These are phyloP conservation scores for Patellaria atrata DNA, from an alignment of 495 filamentous ascomycete genomes.

Conservation along the genomic window DNA sequence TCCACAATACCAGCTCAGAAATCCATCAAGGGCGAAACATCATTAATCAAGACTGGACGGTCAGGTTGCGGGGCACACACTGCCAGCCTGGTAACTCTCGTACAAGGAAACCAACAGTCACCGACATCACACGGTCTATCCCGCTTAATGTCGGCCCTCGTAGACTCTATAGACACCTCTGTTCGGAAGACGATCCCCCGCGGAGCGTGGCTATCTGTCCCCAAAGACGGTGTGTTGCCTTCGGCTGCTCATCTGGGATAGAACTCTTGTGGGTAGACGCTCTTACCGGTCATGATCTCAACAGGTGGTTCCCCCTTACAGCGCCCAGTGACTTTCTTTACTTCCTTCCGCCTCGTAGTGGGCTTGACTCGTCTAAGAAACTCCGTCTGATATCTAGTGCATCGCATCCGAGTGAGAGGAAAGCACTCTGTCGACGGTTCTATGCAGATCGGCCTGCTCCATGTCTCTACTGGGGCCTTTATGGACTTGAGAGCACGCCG, in stretches of 20 bases:
- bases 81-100: neutral
- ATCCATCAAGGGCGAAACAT: conserved; percentile 5
- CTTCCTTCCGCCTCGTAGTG: conserved; percentile 45
- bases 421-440: conserved; percentile 12
- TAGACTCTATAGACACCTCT: conserved; percentile 44
- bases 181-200: conserved; percentile 50
- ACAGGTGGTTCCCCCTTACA: conserved; percentile 51
- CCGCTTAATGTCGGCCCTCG: conserved; percentile 18
- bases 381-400: conserved; percentile 55
- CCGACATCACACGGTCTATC: too few relatives aligned
- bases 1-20: conserved; percentile 5
- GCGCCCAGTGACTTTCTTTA: conserved; percentile 51
- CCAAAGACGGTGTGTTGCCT: conserved; percentile 51
- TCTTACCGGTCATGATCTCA: conserved; percentile 41
- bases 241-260: conserved; percentile 52
- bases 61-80: conserved; percentile 8
- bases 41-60: conserved; percentile 16
- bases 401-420: conserved; percentile 27
- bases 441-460: conserved; percentile 6
- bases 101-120: too few relatives aligned
- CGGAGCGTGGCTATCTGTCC: conserved; percentile 56
- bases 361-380: conserved; percentile 39
- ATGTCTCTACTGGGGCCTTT: conserved; percentile 10
- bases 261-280: conserved; percentile 63
- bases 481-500: conserved; percentile 9